Conservation (phyloP, 192 early-diverging fungal genomes). For the Dissophora globulifera region DNA sequence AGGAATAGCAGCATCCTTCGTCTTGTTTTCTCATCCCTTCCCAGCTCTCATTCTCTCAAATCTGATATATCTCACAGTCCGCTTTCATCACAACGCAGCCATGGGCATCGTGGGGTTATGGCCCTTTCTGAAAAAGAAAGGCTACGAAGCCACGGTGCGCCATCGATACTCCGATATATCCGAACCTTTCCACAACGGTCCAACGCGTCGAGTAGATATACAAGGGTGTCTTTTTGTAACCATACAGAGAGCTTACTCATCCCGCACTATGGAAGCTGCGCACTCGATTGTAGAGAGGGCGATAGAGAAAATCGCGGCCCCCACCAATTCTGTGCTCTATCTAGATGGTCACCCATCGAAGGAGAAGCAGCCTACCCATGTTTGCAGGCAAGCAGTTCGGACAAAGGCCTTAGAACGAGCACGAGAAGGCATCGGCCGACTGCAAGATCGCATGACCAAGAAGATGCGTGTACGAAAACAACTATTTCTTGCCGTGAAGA, state of each 20-base stretch:
- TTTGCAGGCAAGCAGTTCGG: too few species aligned
- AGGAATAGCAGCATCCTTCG: too few species aligned
- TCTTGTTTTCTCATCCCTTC: neutral
- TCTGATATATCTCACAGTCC: too few species aligned
- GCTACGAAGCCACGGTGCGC: neutral
- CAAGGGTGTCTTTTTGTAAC: neutral
- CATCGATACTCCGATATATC: neutral
- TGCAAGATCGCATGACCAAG: too few species aligned
- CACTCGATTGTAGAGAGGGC: neutral
- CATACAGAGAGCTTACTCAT: neutral
- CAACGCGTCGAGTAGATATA: neutral
- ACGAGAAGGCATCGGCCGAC: too few species aligned
- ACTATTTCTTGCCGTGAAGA: too few species aligned
- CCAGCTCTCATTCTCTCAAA: neutral
- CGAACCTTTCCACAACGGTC: neutral
- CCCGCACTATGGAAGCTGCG: neutral
- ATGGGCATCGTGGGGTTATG: neutral
- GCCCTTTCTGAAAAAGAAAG: slow-evolving; percentile 4
- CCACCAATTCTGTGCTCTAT: too few species aligned
- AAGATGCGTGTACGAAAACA: too few species aligned
- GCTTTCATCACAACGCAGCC: neutral
- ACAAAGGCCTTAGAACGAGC: too few species aligned
- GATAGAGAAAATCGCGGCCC: neutral
- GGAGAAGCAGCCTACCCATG: too few species aligned
- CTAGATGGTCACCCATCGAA: too few species aligned